These are phyloP conservation scores for Lasiosphaeria hispida DNA, from an alignment of 495 filamentous ascomycete genomes.

Conservation along the genomic window DNA sequence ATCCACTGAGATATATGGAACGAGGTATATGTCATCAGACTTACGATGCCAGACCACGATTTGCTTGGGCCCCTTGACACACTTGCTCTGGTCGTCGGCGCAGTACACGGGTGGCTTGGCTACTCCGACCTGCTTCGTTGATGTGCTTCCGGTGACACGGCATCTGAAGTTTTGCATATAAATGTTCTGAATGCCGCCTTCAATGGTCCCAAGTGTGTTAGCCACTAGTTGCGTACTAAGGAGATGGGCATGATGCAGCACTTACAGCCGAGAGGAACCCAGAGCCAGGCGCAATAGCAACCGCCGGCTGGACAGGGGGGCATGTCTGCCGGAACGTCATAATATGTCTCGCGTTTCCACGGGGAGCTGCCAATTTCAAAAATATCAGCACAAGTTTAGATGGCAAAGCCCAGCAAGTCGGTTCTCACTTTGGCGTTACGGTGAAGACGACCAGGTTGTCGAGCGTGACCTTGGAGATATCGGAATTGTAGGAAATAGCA, in stretches of 20 bases:
- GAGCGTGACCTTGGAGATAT: constrained; percentile 46
- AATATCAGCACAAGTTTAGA: too few relatives aligned
- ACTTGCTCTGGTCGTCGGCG: constrained; percentile 39
- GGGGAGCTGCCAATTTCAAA: constrained; percentile 43
- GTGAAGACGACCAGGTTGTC: constrained; percentile 55
- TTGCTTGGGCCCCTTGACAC: constrained; percentile 54
- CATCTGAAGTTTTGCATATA: constrained; percentile 55
- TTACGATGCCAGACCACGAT: constrained; percentile 50
- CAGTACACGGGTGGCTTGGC: constrained; percentile 47
- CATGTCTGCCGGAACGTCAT: constrained; percentile 45
- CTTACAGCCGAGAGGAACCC: constrained; percentile 51
- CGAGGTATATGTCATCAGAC: too few relatives aligned
- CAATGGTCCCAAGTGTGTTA: too few relatives aligned
- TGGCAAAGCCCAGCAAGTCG: too few relatives aligned
- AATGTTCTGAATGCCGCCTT: constrained; percentile 41
- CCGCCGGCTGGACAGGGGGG: constrained; percentile 49
- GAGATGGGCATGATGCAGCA: too few relatives aligned
- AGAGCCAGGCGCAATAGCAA: constrained; percentile 57
- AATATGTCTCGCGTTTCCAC: constrained; percentile 49
- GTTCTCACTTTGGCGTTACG: constrained; percentile 17
- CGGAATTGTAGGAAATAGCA: constrained; percentile 52
- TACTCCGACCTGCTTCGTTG: constrained; percentile 36
- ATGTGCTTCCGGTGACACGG: constrained; percentile 47
- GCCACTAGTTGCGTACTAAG: too few relatives aligned
- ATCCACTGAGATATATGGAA: too few relatives aligned